Percentiles rank a stretch among this genome's conserved stretches.
Conservation (phyloP, 192 early-diverging fungal genomes). For the Diversispora eburnea region DNA sequence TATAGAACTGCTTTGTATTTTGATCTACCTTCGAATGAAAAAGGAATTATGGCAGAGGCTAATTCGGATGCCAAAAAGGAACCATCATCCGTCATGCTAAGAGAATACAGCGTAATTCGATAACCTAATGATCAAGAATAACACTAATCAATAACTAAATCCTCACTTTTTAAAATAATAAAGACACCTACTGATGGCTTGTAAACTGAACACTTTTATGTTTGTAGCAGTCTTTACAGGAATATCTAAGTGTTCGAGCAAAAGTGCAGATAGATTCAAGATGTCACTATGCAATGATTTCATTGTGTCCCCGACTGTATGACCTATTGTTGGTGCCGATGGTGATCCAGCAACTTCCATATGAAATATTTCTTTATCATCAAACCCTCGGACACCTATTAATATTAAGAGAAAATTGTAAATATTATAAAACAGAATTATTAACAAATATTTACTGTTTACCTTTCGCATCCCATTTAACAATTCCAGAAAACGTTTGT, state of each 20-base stretch:
- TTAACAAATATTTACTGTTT: conserved; percentile 12
- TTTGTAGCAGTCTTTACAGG: background rate
- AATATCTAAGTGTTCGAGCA: background rate
- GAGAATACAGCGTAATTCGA: conserved; percentile 25
- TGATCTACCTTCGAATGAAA: conserved; percentile 23
- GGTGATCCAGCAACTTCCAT: conserved; percentile 22
- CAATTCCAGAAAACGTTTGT: conserved; percentile 29
- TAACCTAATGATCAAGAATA: conserved; percentile 28
- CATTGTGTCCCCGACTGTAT: conserved; percentile 10
- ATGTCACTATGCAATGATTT: conserved; percentile 20
- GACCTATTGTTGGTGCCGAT: background rate
- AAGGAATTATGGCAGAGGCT: conserved; percentile 23
- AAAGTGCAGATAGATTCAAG: conserved; percentile 16
- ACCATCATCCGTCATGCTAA: conserved; percentile 23
- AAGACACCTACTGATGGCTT: background rate
- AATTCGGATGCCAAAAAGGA: conserved; percentile 25
- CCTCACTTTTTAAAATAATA: background rate
- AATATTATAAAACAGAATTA: background rate
- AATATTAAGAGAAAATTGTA: background rate
- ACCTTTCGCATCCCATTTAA: conserved; percentile 15
- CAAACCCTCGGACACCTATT: background rate
- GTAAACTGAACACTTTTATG: conserved; percentile 14
- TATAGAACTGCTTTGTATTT: conserved; percentile 25
- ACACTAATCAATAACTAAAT: background rate
- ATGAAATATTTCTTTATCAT: conserved; percentile 13